Conservation (phyloP, 2,329 filamentous ascomycete species). For the Colletotrichum plurivorum region DNA sequence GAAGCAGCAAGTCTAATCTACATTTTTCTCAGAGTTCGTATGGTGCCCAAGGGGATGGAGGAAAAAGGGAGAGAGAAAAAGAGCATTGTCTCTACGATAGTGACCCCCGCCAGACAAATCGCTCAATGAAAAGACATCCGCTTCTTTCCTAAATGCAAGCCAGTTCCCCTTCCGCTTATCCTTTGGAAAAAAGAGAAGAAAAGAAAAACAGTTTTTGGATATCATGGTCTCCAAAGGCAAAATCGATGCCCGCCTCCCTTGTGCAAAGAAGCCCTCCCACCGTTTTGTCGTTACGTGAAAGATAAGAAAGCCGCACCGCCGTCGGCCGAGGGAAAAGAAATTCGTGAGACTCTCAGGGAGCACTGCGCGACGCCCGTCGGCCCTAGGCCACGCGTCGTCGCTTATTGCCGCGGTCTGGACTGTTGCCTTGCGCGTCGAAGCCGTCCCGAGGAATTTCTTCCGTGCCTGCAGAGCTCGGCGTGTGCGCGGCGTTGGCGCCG, state of each 20-base stretch:
- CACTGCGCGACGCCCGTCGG: background rate
- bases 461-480: conserved; percentile 62
- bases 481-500: conserved; percentile 50
- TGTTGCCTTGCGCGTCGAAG: conserved; percentile 47
- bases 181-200: background rate
- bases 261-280: conserved; percentile 17
- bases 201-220: conserved; percentile 20
- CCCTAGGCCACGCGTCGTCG: conserved; percentile 51
- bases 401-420: conserved; percentile 51
- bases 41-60: background rate
- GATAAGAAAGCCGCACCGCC: background rate
- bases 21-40: conserved; percentile 2
- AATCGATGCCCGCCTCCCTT: conserved; percentile 22
- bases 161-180: background rate
- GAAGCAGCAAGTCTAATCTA: conserved; percentile 27
- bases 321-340: background rate
- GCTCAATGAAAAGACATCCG: conserved; percentile 1
- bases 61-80: background rate
- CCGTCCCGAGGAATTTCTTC: conserved; percentile 66
- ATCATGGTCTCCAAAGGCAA: conserved; percentile 29
- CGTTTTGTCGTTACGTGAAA: conserved; percentile 30
- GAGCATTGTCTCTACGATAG: background rate
- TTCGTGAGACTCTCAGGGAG: conserved; percentile 3
- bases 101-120: background rate
- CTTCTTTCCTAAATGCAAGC: conserved; percentile 16